Percentiles rank a stretch among this genome's conserved stretches.
Conservation (phyloP, 768 basidiomycete species). For the Pholiota molesta region DNA sequence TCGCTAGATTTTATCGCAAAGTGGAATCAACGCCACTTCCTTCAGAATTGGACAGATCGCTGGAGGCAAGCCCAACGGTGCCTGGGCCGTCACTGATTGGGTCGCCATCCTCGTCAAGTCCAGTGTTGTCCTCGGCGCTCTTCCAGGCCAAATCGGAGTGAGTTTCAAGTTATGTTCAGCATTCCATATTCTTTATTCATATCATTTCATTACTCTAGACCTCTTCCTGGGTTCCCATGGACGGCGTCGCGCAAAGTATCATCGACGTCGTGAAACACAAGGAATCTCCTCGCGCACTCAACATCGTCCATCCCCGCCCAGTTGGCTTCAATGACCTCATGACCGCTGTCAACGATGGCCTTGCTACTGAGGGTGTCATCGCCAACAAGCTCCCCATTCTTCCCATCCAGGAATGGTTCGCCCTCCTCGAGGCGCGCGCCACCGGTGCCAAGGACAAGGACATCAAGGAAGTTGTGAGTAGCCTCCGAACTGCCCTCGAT, state of each 20-base stretch:
- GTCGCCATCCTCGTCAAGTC: constrained; percentile 38
- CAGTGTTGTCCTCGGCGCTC: constrained; percentile 26
- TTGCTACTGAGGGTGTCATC: constrained; percentile 9
- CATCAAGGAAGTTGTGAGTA: constrained; percentile 16
- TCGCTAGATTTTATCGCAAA: constrained; percentile 15
- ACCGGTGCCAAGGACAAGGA: not conserved
- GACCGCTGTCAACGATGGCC: constrained; percentile 15
- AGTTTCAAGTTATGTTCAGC: not conserved
- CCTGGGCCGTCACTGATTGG: constrained; percentile 40
- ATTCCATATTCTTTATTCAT: not conserved
- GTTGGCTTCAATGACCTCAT: constrained; percentile 31
- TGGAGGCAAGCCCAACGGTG: constrained; percentile 34
- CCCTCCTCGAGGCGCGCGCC: constrained; percentile 11
- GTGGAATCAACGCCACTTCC: constrained; percentile 29
- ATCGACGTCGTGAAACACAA: constrained; percentile 10
- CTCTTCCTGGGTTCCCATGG: constrained; percentile 35
- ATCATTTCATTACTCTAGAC: constrained; percentile 17
- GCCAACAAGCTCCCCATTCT: constrained; percentile 8
- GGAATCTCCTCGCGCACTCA: constrained; percentile 24
- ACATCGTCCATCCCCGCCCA: constrained; percentile 38
- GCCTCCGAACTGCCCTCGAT: not conserved
- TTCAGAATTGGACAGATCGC: constrained; percentile 37
- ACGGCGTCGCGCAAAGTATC: constrained; percentile 20
- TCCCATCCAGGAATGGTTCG: constrained; percentile 23
- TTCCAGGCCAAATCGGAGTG: constrained; percentile 31